Evolutionary conservation across 768 basidiomycete species (phyloP).

Genomic region (Pluteus cervinus): DNA sequence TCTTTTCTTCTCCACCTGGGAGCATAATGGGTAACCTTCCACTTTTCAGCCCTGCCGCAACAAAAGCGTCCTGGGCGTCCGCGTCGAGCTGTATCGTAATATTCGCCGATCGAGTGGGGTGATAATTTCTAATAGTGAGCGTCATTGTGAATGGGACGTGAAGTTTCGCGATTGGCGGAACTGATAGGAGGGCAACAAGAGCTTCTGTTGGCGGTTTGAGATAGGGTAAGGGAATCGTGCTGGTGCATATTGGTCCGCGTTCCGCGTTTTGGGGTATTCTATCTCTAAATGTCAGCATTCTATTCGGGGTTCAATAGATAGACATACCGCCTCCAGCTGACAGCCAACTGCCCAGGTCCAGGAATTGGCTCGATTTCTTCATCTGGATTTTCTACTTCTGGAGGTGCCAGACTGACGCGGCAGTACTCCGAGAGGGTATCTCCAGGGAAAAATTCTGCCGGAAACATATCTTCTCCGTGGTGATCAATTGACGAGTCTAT

Average conservation of each 20-base stretch:
- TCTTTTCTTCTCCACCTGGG: slow-evolving; percentile 60
- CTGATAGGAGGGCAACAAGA: slow-evolving; percentile 58
- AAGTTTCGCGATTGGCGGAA: slow-evolving; percentile 57
- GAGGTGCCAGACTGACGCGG: slow-evolving; percentile 39
- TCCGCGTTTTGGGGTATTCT: slow-evolving; percentile 44
- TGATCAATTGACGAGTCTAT: slow-evolving; percentile 46
- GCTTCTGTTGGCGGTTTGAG: slow-evolving; percentile 56
- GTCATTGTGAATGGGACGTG: slow-evolving; percentile 55
- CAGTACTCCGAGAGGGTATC: slow-evolving; percentile 60
- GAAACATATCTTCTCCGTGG: slow-evolving; percentile 35
- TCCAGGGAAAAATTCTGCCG: slow-evolving; percentile 55
- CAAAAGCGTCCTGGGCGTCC: slow-evolving; percentile 64
- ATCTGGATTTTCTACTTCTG: slow-evolving; percentile 29
- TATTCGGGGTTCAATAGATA: slow-evolving; percentile 3
- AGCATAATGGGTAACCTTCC: slow-evolving; percentile 67
- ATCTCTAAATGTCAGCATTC: slow-evolving; percentile 6
- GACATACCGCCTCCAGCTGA: slow-evolving; percentile 61
- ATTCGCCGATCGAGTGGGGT: slow-evolving; percentile 59
- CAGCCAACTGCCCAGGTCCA: slow-evolving; percentile 52
- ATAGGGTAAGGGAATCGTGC: slow-evolving; percentile 51
- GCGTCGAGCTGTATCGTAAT: slow-evolving; percentile 70
- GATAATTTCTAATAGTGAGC: slow-evolving; percentile 60
- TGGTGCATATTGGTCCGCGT: slow-evolving; percentile 40
- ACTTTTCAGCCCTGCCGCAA: slow-evolving; percentile 69
- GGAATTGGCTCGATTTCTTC: slow-evolving; percentile 26